Percentiles rank a stretch among this genome's conserved stretches.
phyloP scores from a whole-genome alignment of 2,329 filamentous ascomycete species.

The Neospermospora avenae region DNA sequence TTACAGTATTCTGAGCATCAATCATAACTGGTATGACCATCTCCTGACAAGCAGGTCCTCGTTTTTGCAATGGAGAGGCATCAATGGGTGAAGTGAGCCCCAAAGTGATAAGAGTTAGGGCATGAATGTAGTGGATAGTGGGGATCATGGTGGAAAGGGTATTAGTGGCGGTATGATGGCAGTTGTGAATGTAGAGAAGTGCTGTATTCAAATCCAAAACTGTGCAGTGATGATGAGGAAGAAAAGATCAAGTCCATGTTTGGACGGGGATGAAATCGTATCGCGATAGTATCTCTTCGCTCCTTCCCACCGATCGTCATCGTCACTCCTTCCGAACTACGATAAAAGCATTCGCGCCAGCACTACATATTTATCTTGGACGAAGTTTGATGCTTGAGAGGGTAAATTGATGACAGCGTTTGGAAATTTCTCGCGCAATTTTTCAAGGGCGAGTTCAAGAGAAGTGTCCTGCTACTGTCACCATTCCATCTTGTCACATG shows the following conservation, averaged over 20 bases:
- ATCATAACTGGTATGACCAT: constrained; percentile 16
- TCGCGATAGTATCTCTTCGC: neutral
- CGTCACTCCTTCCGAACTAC: neutral
- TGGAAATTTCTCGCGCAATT: neutral
- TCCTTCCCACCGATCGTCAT: neutral
- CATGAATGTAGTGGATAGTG: neutral
- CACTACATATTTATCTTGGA: neutral
- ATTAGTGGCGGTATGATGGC: neutral
- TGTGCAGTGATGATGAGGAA: neutral
- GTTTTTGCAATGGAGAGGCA: constrained; percentile 1
- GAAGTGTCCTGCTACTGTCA: neutral
- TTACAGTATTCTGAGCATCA: constrained; percentile 9
- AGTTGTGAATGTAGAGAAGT: constrained; percentile 4
- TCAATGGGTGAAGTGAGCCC: neutral
- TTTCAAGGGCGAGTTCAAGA: neutral
- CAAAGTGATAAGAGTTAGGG: neutral
- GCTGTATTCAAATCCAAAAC: constrained; percentile 7
- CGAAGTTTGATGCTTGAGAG: neutral
- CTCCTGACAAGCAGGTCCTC: constrained; percentile 11
- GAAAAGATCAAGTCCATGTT: neutral
- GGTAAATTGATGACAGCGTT: neutral
- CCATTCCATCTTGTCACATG: neutral
- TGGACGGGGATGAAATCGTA: neutral
- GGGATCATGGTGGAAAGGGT: neutral
- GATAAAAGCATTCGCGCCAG: neutral